Base-by-base conservation (phyloP, 2,329 filamentous ascomycete species). In the Knufia petricola region DNA sequence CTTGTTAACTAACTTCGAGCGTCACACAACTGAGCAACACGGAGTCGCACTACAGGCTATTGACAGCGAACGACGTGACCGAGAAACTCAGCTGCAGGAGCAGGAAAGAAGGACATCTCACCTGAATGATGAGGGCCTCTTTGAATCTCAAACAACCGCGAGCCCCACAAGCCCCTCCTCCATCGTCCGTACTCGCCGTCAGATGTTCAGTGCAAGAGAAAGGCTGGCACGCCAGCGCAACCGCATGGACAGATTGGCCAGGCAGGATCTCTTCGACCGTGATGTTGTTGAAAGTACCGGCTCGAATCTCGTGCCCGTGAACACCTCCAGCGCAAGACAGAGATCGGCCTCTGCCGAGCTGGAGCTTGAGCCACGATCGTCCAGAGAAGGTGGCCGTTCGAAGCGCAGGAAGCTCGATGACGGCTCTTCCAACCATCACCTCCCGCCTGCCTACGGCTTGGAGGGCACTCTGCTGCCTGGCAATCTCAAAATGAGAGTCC, bases 391-490 rank as follows among this genome's bases (percentile, higher is more conserved):
- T 8, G 71, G 77, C 52, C 61, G 66, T 50, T 68, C 68, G 42
- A 88, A 88, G 64, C 77, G 84, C 39, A 76, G 84, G 53, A 87
- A 85, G 63, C 64, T 87, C 31, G 83, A 86, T 58, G 72, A 77
- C 1, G 82, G 85, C 53, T 73, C 74, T 40, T 65, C 72, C 12
- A 66, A 71, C 21, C 64, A 69, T 3, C 56, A 62, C n/a, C 62
- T 60, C 51, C 77, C 74, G 1, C 86, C 89, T 62, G 82, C 78
- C 53, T 96, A 95, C 63, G 90, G 89, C 19, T 82, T 81, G 59
- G 87, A 84, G 63, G 90, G 89, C 15, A 89, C 95, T 66, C 84
- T 94, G 13, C 85, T 92, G 52, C 78, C 87, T 0, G 89, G 88
- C 2, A 76, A 78, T 55, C 69, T 95, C 59, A 82, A 77, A 53